These are phyloP conservation scores for Beauveria australis DNA, from an alignment of 2,329 filamentous ascomycete species.

Conservation along the genomic window DNA sequence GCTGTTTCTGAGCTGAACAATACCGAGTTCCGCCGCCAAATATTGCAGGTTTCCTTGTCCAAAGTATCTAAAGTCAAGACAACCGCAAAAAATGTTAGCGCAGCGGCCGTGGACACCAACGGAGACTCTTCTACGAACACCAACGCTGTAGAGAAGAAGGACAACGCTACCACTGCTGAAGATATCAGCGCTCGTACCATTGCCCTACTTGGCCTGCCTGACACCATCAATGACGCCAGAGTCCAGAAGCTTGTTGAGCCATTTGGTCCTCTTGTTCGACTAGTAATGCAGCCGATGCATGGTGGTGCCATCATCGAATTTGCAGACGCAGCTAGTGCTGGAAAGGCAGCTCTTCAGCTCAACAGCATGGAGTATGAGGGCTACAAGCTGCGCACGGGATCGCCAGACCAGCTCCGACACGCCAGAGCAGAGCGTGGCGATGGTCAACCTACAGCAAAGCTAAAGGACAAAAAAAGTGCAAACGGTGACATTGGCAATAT, in stretches of 20 bases:
- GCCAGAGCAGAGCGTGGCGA: constrained; percentile 34
- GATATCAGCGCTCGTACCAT: constrained; percentile 62
- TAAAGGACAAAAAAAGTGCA: constrained; percentile 21
- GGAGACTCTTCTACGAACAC: constrained; percentile 18
- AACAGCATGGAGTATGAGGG: constrained; percentile 48
- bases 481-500: constrained; percentile 13
- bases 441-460: constrained; percentile 14
- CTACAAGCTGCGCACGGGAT: constrained; percentile 45
- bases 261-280: constrained; percentile 62
- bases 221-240: constrained; percentile 84
- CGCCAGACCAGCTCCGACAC: constrained; percentile 45
- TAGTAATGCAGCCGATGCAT: constrained; percentile 73
- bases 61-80: constrained; percentile 49
- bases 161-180: constrained; percentile 30
- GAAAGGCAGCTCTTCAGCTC: constrained; percentile 57
- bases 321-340: constrained; percentile 58
- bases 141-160: constrained; percentile 11
- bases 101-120: constrained; percentile 22
- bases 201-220: constrained; percentile 76
- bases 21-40: constrained; percentile 58
- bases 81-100: constrained; percentile 36
- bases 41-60: constrained; percentile 58
- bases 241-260: constrained; percentile 65
- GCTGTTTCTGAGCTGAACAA: constrained; percentile 63
- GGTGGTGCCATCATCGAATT: constrained; percentile 84